Percentiles rank a stretch among this genome's conserved stretches.
These are phyloP conservation scores for Paracoccidioides lutzii DNA, from an alignment of 2,329 filamentous ascomycete species.

Conservation along the genomic window DNA sequence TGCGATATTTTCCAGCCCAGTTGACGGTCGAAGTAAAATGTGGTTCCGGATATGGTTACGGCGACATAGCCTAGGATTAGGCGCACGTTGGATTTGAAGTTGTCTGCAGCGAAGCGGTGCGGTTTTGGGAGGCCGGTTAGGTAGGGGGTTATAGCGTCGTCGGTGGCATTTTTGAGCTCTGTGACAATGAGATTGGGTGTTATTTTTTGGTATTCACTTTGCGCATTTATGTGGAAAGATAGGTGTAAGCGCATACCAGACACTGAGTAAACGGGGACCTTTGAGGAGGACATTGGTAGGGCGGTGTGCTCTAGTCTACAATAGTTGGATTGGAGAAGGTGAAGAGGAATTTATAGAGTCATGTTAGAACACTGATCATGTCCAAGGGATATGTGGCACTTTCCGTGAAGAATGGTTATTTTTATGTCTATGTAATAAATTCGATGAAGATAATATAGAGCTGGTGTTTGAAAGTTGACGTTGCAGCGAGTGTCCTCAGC, in stretches of 20 bases:
- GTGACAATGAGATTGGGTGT: constrained; percentile 5
- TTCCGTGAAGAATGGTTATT: no score
- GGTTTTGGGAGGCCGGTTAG: constrained; percentile 63
- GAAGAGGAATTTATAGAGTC: neutral
- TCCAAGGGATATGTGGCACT: neutral
- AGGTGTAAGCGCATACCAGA: constrained; percentile 23
- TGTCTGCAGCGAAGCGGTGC: constrained; percentile 59
- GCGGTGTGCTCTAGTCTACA: neutral
- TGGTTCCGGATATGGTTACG: constrained; percentile 65
- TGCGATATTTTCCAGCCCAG: constrained; percentile 81
- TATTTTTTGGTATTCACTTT: neutral
- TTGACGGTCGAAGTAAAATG: constrained; percentile 86
- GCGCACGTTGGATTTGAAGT: constrained; percentile 68
- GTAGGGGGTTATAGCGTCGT: constrained; percentile 90
- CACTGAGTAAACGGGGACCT: constrained; percentile 34
- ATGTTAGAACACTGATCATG: neutral
- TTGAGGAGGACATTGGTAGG: constrained; percentile 19
- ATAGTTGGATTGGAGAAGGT: neutral
- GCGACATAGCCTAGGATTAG: constrained; percentile 72
- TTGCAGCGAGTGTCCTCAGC: constrained; percentile 2
- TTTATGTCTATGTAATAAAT: neutral
- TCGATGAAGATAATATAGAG: neutral
- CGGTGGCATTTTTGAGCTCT: constrained; percentile 95
- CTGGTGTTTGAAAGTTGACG: neutral
- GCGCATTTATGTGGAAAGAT: neutral